phyloP scores from a whole-genome alignment of 352 stramenopile species.

The Globisporangium megalacanthum region DNA sequence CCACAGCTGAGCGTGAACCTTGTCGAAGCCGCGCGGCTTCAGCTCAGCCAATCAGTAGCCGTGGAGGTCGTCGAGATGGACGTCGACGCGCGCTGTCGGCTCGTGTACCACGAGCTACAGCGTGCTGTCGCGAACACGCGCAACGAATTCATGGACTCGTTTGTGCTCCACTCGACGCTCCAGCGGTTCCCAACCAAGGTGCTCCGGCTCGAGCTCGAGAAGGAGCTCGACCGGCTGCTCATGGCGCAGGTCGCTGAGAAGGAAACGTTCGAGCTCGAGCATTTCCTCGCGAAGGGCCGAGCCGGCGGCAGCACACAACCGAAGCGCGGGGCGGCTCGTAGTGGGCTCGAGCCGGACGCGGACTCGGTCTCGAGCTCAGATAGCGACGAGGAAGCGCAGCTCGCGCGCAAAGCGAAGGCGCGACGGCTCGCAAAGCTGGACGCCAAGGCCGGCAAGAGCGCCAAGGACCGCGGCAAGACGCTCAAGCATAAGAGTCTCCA shows the following conservation, averaged over 20 bases:
- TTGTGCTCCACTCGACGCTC: slow-evolving; percentile 81
- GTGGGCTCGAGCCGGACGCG: slow-evolving; percentile 1
- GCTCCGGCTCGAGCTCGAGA: slow-evolving; percentile 86
- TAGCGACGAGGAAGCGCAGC: slow-evolving; percentile 64
- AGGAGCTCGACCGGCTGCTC: slow-evolving; percentile 88
- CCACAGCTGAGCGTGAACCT: slow-evolving; percentile 46
- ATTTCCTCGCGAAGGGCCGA: slow-evolving; percentile 26
- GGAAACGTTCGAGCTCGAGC: slow-evolving; percentile 52
- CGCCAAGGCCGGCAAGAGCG: slow-evolving; percentile 19
- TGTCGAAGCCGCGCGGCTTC: slow-evolving; percentile 30
- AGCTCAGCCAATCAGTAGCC: slow-evolving; percentile 19
- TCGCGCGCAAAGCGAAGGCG: slow-evolving; percentile 42
- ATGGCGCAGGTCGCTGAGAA: slow-evolving; percentile 78
- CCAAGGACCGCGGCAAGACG: slow-evolving; percentile 45
- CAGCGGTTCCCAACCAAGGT: slow-evolving; percentile 90
- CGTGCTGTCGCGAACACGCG: slow-evolving; percentile 74
- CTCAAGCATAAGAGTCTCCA: slow-evolving; percentile 58
- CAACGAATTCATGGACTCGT: slow-evolving; percentile 89
- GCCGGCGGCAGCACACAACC: not conserved
- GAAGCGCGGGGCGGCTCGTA: too few species aligned
- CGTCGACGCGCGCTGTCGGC: slow-evolving; percentile 77
- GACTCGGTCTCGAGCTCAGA: slow-evolving; percentile 56
- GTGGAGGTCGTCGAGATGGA: slow-evolving; percentile 65
- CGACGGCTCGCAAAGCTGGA: slow-evolving; percentile 27
- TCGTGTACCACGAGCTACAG: slow-evolving; percentile 90